Evolutionary conservation across 1,284 basidiomycete genomes (phyloP).

Genomic region (Rugiboletus extremiorientalis): DNA sequence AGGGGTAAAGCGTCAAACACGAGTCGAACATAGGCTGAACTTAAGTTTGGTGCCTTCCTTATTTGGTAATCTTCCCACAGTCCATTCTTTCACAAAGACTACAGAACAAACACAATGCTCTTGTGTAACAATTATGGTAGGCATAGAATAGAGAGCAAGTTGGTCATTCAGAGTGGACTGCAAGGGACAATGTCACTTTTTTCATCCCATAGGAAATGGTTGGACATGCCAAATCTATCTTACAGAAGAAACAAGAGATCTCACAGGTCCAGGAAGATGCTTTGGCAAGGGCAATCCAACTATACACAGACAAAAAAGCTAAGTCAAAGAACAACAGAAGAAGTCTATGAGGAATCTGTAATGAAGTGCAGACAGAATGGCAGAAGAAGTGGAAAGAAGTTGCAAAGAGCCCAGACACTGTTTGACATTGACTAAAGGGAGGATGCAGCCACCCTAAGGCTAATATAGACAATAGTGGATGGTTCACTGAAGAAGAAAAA

Average conservation of each 20-base stretch:
- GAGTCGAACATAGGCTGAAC: too few relatives aligned
- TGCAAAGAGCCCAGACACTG: background rate
- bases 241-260: background rate
- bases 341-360: background rate
- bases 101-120: too few relatives aligned
- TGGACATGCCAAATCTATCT: background rate
- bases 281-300: background rate
- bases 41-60: too few relatives aligned
- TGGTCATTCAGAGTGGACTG: background rate
- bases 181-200: background rate
- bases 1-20: too few relatives aligned
- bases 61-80: too few relatives aligned
- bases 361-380: background rate
- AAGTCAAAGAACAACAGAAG: background rate
- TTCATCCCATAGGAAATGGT: background rate
- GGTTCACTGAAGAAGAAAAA: slow-evolving; percentile 2
- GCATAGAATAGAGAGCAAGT: too few relatives aligned
- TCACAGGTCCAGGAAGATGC: background rate
- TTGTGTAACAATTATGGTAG: too few relatives aligned
- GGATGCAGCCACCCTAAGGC: background rate
- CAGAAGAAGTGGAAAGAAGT: background rate
- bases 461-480: slow-evolving; percentile 2
- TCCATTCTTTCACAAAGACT: too few relatives aligned
- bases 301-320: background rate
- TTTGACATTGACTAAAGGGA: background rate